Evolutionary conservation across 768 basidiomycete genomes (phyloP), one percentile per base, ranked within the genome.

Genomic region (Collybia mongolica): DNA sequence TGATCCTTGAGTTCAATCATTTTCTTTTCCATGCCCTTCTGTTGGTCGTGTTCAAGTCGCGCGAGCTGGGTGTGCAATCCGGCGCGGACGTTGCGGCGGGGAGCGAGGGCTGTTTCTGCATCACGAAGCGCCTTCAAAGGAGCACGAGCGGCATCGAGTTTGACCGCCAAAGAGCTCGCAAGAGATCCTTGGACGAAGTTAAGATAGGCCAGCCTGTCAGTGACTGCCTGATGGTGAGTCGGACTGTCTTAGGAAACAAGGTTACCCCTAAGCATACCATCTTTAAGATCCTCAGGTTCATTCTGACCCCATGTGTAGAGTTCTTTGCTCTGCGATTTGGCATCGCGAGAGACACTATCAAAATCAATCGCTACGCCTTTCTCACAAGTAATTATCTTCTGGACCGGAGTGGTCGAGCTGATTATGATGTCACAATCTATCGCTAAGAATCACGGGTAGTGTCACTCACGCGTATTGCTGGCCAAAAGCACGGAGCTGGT

Each of bases 251-350:
- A 40, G 39, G 41, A 8, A 44, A 29, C 51, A 28, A 51, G 28
- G 12, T n/a, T 9, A 32, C 14, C 5, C 32, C 26, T 29, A 43
- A 7, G 3, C 76, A 39, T 48, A 84, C 88, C 86, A 70, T 91
- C 91, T 60, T 81, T 90, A 64, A 93, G 53, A 72, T 93, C 91
- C 17, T 78, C 74, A 5, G 69, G 65, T 58, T 92, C 86, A 1
- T 63, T 60, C 63, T 92, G 90, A 11, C 91, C 90, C 90, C 90
- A 93, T 12, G 79, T 80, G 59, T 90, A 93, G 20, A 93, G 70
- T 53, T 93, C 92, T 67, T 92, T 93, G 76, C 88, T 89, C 62
- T 85, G 82, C 0, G 79, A 69, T 62, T 91, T 85, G 6, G 76
- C 60, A 59, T 90, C 84, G 55, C 86, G 80, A 2, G 83, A 72